Percentiles rank a stretch among this genome's conserved stretches.
Evolutionary conservation across 2,329 filamentous ascomycete species (phyloP).

Genomic region (Penicillium oxalicum): DNA sequence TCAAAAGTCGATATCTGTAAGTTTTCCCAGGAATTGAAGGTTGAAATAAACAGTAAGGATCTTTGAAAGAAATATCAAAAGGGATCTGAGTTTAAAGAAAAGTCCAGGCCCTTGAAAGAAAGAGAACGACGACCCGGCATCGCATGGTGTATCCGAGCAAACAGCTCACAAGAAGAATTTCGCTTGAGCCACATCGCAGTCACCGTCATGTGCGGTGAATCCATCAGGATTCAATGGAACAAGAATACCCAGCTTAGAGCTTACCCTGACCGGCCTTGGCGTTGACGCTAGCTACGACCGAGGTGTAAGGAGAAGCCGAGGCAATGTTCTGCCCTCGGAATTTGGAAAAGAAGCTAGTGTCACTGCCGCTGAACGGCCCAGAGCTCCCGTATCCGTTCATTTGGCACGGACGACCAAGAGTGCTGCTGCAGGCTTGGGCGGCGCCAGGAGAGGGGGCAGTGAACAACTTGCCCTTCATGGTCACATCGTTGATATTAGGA

Average conservation of each 20-base stretch:
- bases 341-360: constrained; percentile 45
- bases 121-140: too few species aligned
- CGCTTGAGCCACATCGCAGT: too few species aligned
- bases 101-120: too few species aligned
- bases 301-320: constrained; percentile 33
- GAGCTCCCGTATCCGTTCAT: constrained; percentile 44
- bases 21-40: too few species aligned
- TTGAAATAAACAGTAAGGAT: too few species aligned
- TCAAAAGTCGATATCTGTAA: too few species aligned
- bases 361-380: constrained; percentile 32
- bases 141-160: too few species aligned
- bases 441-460: constrained; percentile 28
- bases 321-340: constrained; percentile 53
- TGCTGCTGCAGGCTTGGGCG: constrained; percentile 39
- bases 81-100: too few species aligned
- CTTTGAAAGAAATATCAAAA: too few species aligned
- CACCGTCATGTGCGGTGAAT: too few species aligned
- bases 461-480: constrained; percentile 39
- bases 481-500: constrained; percentile 34
- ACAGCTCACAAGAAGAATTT: too few species aligned
- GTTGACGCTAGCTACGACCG: constrained; percentile 34
- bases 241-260: constrained; percentile 18
- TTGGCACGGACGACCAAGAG: constrained; percentile 48
- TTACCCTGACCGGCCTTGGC: constrained; percentile 45
- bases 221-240: too few species aligned